Evolutionary conservation across 768 basidiomycete genomes (phyloP).

Genomic region (Tylopilus cervinicoccineus): DNA sequence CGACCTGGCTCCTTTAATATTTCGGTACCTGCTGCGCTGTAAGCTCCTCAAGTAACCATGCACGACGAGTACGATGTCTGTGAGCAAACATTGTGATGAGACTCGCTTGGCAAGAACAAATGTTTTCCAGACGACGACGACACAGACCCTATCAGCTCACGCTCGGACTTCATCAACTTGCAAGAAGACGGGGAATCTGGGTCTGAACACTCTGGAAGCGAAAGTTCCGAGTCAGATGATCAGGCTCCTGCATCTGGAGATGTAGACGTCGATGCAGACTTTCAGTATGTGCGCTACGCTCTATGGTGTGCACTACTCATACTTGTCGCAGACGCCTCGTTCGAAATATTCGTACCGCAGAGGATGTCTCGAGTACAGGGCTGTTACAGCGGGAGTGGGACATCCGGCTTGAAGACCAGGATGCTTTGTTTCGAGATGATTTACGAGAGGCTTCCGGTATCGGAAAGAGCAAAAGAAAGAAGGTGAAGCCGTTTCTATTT

Average conservation of each 20-base stretch:
- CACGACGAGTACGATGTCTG: not conserved
- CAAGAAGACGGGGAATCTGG: constrained; percentile 5
- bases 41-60: not conserved
- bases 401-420: constrained; percentile 45
- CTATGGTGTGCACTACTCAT: not conserved
- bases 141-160: constrained; percentile 2
- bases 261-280: constrained; percentile 19
- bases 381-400: constrained; percentile 10
- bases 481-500: constrained; percentile 29
- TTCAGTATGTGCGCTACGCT: constrained; percentile 11
- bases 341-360: constrained; percentile 1
- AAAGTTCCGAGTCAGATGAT: constrained; percentile 1
- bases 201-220: constrained; percentile 11
- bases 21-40: no score
- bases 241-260: constrained; percentile 1
- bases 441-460: constrained; percentile 62
- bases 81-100: not conserved
- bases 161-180: constrained; percentile 4
- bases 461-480: constrained; percentile 47
- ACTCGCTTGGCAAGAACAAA: not conserved
- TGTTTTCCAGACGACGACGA: constrained; percentile 9
- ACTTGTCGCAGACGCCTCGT: constrained; percentile 1
- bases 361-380: constrained; percentile 14
- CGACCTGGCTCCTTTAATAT: no score
- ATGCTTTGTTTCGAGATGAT: constrained; percentile 70